These are phyloP conservation scores for Boeremia lycopersici DNA, from an alignment of 2,329 filamentous ascomycete species.

Conservation along the genomic window DNA sequence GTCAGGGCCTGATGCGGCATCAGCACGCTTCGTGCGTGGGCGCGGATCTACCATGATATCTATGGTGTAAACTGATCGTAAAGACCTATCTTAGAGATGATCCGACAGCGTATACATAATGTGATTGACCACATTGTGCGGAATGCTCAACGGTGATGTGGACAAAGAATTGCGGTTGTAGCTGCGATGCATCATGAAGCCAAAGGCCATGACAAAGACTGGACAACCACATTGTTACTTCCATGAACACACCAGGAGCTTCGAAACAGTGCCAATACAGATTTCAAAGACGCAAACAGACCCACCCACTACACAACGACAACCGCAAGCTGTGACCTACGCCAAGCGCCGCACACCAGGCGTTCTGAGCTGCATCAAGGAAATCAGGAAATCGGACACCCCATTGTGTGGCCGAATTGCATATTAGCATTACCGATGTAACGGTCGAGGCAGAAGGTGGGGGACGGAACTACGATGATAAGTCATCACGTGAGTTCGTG, in stretches of 20 bases:
- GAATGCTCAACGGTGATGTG: neutral
- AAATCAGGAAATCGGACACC: no score
- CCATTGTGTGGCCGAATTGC: no score
- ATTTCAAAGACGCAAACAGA: neutral
- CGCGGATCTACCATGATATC: neutral
- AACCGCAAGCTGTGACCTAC: neutral
- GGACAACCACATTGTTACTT: conserved; percentile 1
- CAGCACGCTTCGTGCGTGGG: neutral
- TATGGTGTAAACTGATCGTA: neutral
- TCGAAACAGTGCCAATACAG: neutral
- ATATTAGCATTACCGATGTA: no score
- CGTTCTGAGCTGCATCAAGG: no score
- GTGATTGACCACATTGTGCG: neutral
- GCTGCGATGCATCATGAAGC: neutral
- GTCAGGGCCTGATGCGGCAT: neutral
- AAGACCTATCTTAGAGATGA: neutral
- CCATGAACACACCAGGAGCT: neutral
- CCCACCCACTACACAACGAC: neutral
- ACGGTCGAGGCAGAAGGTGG: no score
- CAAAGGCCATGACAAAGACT: neutral
- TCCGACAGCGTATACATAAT: conserved; percentile 1
- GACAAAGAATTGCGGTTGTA: neutral
- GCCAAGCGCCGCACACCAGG: no score
- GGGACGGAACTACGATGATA: neutral
- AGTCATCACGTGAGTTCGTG: neutral